Base-by-base conservation (phyloP, 495 filamentous ascomycete species). In the Chaetomium tenue region DNA sequence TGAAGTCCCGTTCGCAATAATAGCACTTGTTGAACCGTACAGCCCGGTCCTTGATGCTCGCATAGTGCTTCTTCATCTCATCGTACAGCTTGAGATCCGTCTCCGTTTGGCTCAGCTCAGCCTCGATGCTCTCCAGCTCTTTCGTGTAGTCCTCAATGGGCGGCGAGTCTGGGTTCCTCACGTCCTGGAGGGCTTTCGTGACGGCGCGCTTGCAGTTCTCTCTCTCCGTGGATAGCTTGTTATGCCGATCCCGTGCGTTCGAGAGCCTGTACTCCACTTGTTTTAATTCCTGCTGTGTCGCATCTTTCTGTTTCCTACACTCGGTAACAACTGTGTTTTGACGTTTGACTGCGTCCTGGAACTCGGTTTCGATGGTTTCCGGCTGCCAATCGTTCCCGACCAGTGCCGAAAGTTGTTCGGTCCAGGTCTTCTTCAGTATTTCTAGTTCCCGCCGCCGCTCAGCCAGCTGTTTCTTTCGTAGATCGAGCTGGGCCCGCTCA, bases 231-330 rank as follows among this genome's bases (percentile, higher is more conserved):
- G 84, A 78, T 58, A 88, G 87, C 70, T 86, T 84, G 52, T 80
- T 86, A 28, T 89, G 75, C 55, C 79, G 85, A 22, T 85, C 85
- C 37, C 83, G 82, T 15, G 77, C 72, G 51, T 80, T 86, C 18
- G 84, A 87, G n/a, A 96, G 79, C 70, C 88, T 91, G 72, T 84
- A 91, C 65, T 94, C 87, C 23, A 91, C 75, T 58, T 93, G 87
- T 70, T 91, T 88, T 12, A 94, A 79, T 60, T 96, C 87, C 70
- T 88, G 82, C 68, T 81, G 86, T 11, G 85, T 80, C 25, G 79
- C 78, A 55, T 96, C 91, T 47, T 91, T 88, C 48, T 86, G 78
- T 52, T 83, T 81, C 68, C 90, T 86, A 3, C 86, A 83, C 53
- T 91, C 86, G 20, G 78, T 68, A 28, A 84, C 81, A 39, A 78